Base-by-base conservation (phyloP, 805 yeast genomes). In the Isabelozyma heimii region DNA sequence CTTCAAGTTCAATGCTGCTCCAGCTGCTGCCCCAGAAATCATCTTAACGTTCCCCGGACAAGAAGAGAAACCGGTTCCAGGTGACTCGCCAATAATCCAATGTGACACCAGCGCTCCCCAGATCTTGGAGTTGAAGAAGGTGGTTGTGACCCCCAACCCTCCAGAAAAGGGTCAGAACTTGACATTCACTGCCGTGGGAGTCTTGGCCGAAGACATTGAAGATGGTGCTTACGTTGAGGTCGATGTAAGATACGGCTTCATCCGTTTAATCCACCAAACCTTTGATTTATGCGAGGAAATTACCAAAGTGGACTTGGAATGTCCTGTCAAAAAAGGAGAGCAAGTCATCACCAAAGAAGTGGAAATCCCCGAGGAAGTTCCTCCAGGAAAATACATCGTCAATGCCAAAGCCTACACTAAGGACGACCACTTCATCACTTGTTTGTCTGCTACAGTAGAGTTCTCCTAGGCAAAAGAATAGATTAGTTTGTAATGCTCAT, bases 181-280 rank as follows among this genome's bases (percentile, higher is more conserved):
- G 62, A 87, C 96, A 7, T 82, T 94, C 48, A 63, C 77, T 16
- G 99, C 97, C 2, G 65, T 73, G 5, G 99, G 97, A 3, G 63
- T 64, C 37, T 69, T 92, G 45, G 51, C 72, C 17, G 63, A 76
- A 45, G 74, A 73, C 8, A 72, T 94, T 37, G 81, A 66, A 27
- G 92, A 89, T 15, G 99, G 99, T 33, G 89, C 98, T 0, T 94
- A 91, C 60, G 95, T 94, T 45, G 97, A 91, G 56, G 92, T 94
- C 27, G 95, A 90, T 56, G 98, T 94, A 16, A 80, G 88, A 55
- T 87, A 91, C 61, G 99, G 98, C 5, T 91, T 87, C 71, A 91
- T 94, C 69, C 87, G 87, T 58, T 77, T 94, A 49, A 71, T 94
- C 46, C 86, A 89, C 58, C 92, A 91, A 65, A 89, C 95, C n/a